These are phyloP conservation scores for Marsdenia floribunda DNA, from an alignment of 257 asterid species.

Conservation along the genomic window DNA sequence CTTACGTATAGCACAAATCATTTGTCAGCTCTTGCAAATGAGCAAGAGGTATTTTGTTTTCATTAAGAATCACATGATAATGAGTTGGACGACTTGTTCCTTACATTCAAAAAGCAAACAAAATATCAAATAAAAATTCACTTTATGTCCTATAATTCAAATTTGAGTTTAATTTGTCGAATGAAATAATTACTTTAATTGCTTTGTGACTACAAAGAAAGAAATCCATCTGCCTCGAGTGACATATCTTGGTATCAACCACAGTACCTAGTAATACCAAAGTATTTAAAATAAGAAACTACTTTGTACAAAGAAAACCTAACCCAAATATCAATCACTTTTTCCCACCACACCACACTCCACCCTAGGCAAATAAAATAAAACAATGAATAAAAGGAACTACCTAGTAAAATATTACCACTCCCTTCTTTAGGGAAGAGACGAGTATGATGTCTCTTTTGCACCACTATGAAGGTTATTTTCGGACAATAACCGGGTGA, in stretches of 20 bases:
- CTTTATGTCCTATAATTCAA: background rate
- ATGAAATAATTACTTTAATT: constrained; percentile 47
- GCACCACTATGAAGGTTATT: constrained; percentile 80
- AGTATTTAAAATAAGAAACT: background rate
- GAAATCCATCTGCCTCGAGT: constrained; percentile 69
- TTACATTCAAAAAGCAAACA: constrained; percentile 22
- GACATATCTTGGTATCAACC: constrained; percentile 71
- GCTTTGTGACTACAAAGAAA: constrained; percentile 82
- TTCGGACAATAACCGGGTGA: constrained; percentile 45
- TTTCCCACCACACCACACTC: too few relatives aligned
- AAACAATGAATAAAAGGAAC: background rate
- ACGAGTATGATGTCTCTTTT: constrained; percentile 91
- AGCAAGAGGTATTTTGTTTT: constrained; percentile 62
- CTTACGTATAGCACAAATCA: constrained; percentile 70
- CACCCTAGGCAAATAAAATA: too few relatives aligned
- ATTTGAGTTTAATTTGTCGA: background rate
- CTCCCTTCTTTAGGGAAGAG: constrained; percentile 82
- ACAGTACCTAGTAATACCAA: too few relatives aligned
- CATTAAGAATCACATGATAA: constrained; percentile 74
- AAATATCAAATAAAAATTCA: background rate
- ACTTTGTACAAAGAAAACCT: background rate
- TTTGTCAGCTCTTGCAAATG: constrained; percentile 58
- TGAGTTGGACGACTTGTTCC: constrained; percentile 88
- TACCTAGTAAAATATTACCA: constrained; percentile 84
- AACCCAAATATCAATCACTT: background rate